Evolutionary conservation across 2,329 filamentous ascomycete species (phyloP), one percentile per base, ranked within the genome.

Genomic region (Talaromyces atroroseus): DNA sequence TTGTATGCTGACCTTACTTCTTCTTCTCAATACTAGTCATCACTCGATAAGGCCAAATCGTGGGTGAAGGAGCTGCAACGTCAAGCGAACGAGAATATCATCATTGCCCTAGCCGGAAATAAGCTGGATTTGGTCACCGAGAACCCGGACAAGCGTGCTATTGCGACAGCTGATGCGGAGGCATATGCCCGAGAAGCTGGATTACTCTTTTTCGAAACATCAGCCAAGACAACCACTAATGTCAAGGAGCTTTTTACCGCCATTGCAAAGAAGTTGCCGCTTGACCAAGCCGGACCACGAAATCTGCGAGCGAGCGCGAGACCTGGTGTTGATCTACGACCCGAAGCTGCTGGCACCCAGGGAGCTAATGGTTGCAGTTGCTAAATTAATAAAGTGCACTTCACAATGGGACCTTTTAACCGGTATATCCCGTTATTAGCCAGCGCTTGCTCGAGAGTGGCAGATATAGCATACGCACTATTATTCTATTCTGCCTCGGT

Each of bases 21-120:
- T 12, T 29, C 14, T 62, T 29, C 7, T 56, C 26, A 29, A 21
- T 50, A 2, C 20, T 57, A 99, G 94, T 85, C 92, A 63, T 99
- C 94, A 49, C 81, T 99, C 69, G 95, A 99, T 76, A 99, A 99
- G 81, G 95, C 95, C 65, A 99, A 99, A 77, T 89, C 92, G 46
- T 99, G 94, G 94, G 92, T 99, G 58, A 97, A 97, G 78, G 94
- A 99, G 74, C 85, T 99, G 55, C 94, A 99, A 76, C 87, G 94
- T 71, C 94, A 99, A 78, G 94, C 95, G 61, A 99, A 97, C 79
- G 94, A 99, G 77, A 97, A 97, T 77, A 99, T 99, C 74, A 92
- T 99, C 75, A 99, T 99, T 69, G 94, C 94, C 48, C 85, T 99
- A 45, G 94, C 92, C 53, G 94, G 94, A 61, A 99, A 99, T 82